phyloP scores from a whole-genome alignment of 768 basidiomycete genomes.

The Cyclocybe aegerita region DNA sequence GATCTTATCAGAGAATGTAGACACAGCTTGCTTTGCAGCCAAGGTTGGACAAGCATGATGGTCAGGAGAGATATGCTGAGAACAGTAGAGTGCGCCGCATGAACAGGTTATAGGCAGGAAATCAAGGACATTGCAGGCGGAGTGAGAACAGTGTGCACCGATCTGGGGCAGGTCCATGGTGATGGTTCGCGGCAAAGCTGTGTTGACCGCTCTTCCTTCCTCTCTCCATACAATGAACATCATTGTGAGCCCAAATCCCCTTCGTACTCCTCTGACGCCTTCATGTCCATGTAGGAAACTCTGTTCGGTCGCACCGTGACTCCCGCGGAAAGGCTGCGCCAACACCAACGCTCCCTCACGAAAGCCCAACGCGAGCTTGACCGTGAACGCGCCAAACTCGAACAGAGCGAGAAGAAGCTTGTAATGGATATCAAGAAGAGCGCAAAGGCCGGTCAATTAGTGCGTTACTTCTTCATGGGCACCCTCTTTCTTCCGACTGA shows the following conservation, averaged over 20 bases:
- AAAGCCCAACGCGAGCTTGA: slow-evolving; percentile 99
- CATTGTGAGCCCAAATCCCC: slow-evolving; percentile 48
- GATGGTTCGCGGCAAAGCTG: slow-evolving; percentile 8
- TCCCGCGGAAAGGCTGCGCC: slow-evolving; percentile 93
- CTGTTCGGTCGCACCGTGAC: slow-evolving; percentile 94
- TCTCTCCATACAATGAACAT: slow-evolving; percentile 63
- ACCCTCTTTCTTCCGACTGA: slow-evolving; percentile 5
- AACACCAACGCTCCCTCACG: slow-evolving; percentile 93
- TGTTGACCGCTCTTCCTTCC: slow-evolving; percentile 11
- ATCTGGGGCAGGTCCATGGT: slow-evolving; percentile 42
- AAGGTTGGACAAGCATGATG: slow-evolving; percentile 51
- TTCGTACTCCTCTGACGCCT: neutral
- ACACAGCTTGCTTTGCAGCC: slow-evolving; percentile 3
- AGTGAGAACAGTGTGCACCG: slow-evolving; percentile 65
- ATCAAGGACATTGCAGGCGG: slow-evolving; percentile 62
- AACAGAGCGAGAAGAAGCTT: slow-evolving; percentile 96
- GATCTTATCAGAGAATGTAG: slow-evolving; percentile 27
- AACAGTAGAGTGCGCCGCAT: slow-evolving; percentile 64
- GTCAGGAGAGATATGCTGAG: slow-evolving; percentile 57
- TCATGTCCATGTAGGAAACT: slow-evolving; percentile 63
- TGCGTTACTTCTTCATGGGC: slow-evolving; percentile 30
- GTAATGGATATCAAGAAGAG: slow-evolving; percentile 94
- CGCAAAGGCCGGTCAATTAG: slow-evolving; percentile 94
- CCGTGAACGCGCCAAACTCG: slow-evolving; percentile 90
- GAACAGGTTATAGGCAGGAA: slow-evolving; percentile 75